Percentiles rank a stretch among this genome's conserved stretches.
Conservation (phyloP, 176 grass and related monocot species). For the Carex cristatella region DNA sequence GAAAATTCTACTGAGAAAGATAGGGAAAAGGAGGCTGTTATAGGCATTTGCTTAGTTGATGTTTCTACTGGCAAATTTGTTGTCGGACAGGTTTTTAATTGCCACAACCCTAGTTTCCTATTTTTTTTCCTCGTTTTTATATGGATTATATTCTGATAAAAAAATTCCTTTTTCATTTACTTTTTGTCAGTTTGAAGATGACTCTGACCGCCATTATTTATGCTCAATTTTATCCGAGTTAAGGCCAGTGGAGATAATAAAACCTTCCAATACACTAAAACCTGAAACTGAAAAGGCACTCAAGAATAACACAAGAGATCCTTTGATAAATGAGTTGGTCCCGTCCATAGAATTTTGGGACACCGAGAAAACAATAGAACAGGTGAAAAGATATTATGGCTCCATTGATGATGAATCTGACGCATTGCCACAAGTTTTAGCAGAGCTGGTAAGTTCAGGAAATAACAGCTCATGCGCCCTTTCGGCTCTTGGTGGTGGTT, state of each 20-base stretch:
- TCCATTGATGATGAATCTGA: conserved; percentile 21
- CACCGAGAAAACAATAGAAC: conserved; percentile 51
- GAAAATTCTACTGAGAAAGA: conserved; percentile 51
- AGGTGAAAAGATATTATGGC: conserved; percentile 63
- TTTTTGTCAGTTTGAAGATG: conserved; percentile 75
- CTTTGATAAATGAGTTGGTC: conserved; percentile 71
- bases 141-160: conserved; percentile 19
- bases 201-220: conserved; percentile 65
- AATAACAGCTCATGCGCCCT: conserved; percentile 52
- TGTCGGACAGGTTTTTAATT: conserved; percentile 70
- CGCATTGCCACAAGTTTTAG: conserved; percentile 46
- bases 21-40: conserved; percentile 31
- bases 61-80: conserved; percentile 97
- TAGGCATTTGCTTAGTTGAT: conserved; percentile 89
- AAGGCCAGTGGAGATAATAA: conserved; percentile 87
- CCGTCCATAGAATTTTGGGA: conserved; percentile 83
- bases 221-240: conserved; percentile 86
- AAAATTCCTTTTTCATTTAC: conserved; percentile 8
- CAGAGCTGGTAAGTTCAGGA: conserved; percentile 58
- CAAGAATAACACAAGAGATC: conserved; percentile 71
- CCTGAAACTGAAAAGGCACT: conserved; percentile 75
- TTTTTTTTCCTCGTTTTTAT: conserved; percentile 7
- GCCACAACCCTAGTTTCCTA: conserved; percentile 10
- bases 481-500: conserved; percentile 88
- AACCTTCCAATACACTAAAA: conserved; percentile 61